phyloP scores from a whole-genome alignment of 179 eudicot genomes.

The Gypsophila paniculata region DNA sequence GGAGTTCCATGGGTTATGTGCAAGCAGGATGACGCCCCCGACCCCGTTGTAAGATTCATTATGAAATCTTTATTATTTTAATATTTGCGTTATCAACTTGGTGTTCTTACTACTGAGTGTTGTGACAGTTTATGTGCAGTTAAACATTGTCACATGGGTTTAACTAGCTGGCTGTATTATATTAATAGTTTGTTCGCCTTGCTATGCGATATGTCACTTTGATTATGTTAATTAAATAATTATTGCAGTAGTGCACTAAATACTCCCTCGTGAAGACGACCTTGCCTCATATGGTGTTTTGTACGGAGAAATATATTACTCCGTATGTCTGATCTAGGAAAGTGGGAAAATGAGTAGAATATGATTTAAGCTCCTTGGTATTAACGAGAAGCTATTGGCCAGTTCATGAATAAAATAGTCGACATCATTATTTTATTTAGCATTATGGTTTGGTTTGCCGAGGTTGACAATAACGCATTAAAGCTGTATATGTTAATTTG shows the following conservation, averaged over 20 bases:
- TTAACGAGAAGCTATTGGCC: background rate
- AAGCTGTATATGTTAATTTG: conserved; percentile 11
- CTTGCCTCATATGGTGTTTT: conserved; percentile 19
- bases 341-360: conserved; percentile 17
- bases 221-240: conserved; percentile 5
- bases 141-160: conserved; percentile 36
- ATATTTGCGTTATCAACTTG: conserved; percentile 12
- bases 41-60: conserved; percentile 63
- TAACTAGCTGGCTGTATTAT: conserved; percentile 1
- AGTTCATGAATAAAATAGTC: background rate
- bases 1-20: conserved; percentile 93
- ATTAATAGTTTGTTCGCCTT: conserved; percentile 5
- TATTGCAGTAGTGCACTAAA: conserved; percentile 1
- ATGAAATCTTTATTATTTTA: background rate
- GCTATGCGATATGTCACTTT: conserved; percentile 1
- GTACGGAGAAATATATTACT: background rate
- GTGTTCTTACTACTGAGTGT: conserved; percentile 23
- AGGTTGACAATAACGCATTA: background rate
- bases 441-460: conserved; percentile 17
- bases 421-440: background rate
- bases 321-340: conserved; percentile 24
- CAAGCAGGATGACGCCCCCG: conserved; percentile 90
- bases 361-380: conserved; percentile 11
- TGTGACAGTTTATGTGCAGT: conserved; percentile 15
- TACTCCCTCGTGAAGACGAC: conserved; percentile 18